Evolutionary conservation across 139 green algal species (phyloP), one percentile per base, ranked within the genome.

Genomic region (Coelastrella sp.): DNA sequence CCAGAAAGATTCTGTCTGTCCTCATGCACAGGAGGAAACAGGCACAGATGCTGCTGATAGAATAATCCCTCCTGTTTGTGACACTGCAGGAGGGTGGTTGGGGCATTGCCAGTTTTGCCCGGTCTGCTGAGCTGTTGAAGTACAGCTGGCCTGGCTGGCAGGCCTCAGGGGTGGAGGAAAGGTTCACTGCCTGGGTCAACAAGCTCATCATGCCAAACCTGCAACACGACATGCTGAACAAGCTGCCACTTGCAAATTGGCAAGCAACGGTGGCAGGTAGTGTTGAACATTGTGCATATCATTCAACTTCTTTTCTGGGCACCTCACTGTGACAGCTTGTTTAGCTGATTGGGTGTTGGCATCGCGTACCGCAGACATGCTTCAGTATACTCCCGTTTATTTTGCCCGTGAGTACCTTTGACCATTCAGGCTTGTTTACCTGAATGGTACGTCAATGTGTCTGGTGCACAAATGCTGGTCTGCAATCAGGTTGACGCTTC

Each of bases 91-190:
- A 91, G 63, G 65, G 49, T 78, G 87, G 87, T n/a, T 91, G 87
- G 87, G 78, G 65, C 60, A 65, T 82, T 14, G 87, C 78, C 19
- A 87, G 78, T 20, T 82, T 91, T 57, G 79, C 78, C 17, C 87
- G 87, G 25, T 49, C 76, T 59, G 87, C 87, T 74, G 87, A 87
- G 78, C 87, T 91, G 87, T 66, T 91, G 35, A 91, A 91, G 65
- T 19, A 91, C 78, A 91, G 58, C 35, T 91, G 79, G 76, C 76
- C 76, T 10, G 87, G 61, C 61, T 85, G 87, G 76, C 14, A 27
- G 24, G n/a, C 7, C 6, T 58, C 74, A 79, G 61, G 22, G 19
- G 59, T 87, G 15, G 87, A 85, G 87, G 19, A 27, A 4, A 65
- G 63, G 25, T 90, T 86, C 35, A 27, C 79, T 17, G 25, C 15